phyloP scores from a whole-genome alignment of 1,139 yeast genomes.

The Candida pseudocylindracea region DNA sequence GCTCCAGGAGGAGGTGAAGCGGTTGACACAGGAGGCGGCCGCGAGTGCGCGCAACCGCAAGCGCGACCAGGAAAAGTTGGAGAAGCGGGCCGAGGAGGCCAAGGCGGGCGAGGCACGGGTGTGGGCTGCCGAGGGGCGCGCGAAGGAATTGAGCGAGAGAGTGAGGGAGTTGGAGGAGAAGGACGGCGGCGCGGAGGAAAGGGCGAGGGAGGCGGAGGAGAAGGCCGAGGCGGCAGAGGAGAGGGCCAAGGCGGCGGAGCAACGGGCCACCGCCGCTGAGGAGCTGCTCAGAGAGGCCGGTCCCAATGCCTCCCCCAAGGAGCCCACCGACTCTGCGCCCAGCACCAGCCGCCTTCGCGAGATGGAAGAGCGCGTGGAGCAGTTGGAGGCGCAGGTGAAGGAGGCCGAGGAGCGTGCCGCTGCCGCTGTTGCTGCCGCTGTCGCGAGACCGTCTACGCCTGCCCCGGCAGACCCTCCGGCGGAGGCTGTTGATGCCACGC shows the following conservation, averaged over 20 bases:
- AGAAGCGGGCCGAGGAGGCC: slow-evolving; percentile 7
- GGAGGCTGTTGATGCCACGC: too few species aligned
- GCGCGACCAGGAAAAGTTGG: slow-evolving; percentile 23
- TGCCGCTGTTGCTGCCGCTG: too few species aligned
- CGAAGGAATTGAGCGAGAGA: slow-evolving; percentile 2
- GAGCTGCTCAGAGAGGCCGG: too few species aligned
- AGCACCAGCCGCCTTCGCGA: neutral
- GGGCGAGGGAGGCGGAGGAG: neutral
- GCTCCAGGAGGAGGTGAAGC: slow-evolving; percentile 42
- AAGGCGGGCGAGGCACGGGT: slow-evolving; percentile 4
- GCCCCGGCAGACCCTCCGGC: too few species aligned
- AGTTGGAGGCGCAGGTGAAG: slow-evolving; percentile 2
- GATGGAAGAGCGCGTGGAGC: slow-evolving; percentile 3
- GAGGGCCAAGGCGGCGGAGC: neutral
- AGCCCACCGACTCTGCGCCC: neutral
- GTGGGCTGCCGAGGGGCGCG: slow-evolving; percentile 2
- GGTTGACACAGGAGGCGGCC: slow-evolving; percentile 36
- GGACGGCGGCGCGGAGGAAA: neutral
- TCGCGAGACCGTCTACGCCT: too few species aligned
- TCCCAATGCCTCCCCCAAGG: too few species aligned
- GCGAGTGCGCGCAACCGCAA: slow-evolving; percentile 7
- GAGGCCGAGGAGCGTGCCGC: too few species aligned
- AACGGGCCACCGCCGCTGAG: too few species aligned
- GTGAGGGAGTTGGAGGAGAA: slow-evolving; percentile 3
- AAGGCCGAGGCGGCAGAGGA: neutral